Percentiles rank a stretch among this genome's conserved stretches.
Evolutionary conservation across 1,139 yeast species (phyloP).

Genomic region (Taphrina confusa): DNA sequence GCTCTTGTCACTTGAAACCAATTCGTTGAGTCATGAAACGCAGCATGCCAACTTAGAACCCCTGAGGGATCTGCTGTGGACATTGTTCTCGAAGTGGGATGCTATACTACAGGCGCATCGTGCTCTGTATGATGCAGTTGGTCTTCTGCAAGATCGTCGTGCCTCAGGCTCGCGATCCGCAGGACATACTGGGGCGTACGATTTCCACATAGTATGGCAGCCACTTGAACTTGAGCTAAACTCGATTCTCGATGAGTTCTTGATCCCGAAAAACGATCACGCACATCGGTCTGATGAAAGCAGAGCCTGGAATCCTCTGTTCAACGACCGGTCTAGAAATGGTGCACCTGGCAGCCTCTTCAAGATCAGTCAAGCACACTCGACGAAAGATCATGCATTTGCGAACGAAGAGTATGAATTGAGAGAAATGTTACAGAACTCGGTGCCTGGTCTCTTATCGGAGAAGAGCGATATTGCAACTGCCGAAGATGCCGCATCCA

Average conservation of each 20-base stretch:
- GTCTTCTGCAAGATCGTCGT: background rate
- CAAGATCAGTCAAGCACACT: constrained; percentile 1
- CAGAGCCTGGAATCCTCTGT: constrained; percentile 1
- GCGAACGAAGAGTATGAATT: constrained; percentile 12
- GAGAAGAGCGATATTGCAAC: constrained; percentile 4
- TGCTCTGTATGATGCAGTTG: constrained; percentile 29
- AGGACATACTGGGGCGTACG: constrained; percentile 8
- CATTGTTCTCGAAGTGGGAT: constrained; percentile 35
- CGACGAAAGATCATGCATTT: background rate
- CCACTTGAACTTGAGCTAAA: constrained; percentile 34
- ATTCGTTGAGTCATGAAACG: background rate
- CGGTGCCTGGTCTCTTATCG: constrained; percentile 31
- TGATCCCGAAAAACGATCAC: constrained; percentile 3
- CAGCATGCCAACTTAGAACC: constrained; percentile 13
- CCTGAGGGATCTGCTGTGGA: constrained; percentile 36
- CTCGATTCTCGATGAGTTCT: constrained; percentile 32
- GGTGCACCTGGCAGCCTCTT: background rate
- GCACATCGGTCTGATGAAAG: constrained; percentile 1
- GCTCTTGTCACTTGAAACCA: background rate
- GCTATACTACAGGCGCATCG: constrained; percentile 36
- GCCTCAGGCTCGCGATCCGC: background rate
- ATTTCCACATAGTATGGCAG: constrained; percentile 34
- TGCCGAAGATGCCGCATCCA: background rate
- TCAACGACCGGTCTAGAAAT: background rate
- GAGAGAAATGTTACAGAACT: constrained; percentile 21